A percentile compares a stretch with the other conserved stretches of the same genome.
phyloP scores from a whole-genome alignment of 768 basidiomycete species.

The Rhodotorula paludigena region DNA sequence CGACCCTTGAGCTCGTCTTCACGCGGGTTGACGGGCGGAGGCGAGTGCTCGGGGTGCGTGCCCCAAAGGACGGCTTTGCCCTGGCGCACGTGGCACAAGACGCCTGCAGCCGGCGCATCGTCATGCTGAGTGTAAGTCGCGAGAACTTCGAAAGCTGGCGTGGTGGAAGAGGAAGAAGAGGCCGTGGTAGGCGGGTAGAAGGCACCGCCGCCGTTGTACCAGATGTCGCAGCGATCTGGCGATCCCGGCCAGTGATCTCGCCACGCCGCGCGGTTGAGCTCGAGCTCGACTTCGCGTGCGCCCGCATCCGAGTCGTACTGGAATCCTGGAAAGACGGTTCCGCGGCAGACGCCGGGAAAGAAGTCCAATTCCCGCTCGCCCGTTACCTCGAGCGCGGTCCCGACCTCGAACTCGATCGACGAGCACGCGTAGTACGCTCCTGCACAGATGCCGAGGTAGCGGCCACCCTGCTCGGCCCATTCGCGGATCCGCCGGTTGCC shows the following conservation, averaged over 20 bases:
- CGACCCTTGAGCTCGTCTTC: constrained; percentile 44
- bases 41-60: constrained; percentile 59
- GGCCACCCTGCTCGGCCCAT: constrained; percentile 66
- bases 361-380: constrained; percentile 52
- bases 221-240: constrained; percentile 44
- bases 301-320: constrained; percentile 51
- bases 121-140: constrained; percentile 47
- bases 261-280: constrained; percentile 42
- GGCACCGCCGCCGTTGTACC: constrained; percentile 53
- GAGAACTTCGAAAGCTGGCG: constrained; percentile 44
- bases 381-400: constrained; percentile 47
- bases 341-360: constrained; percentile 50
- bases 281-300: constrained; percentile 47
- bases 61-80: constrained; percentile 60
- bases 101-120: constrained; percentile 47
- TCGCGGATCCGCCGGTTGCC: constrained; percentile 55
- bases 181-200: constrained; percentile 43
- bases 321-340: constrained; percentile 52
- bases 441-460: constrained; percentile 63
- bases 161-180: neutral
- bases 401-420: constrained; percentile 51
- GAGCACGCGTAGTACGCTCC: constrained; percentile 56
- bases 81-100: constrained; percentile 48
- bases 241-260: constrained; percentile 38
- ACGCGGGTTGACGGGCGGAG: constrained; percentile 44